These are phyloP conservation scores for Coffea eugenioides DNA, from an alignment of 257 asterid species.

Conservation along the genomic window DNA sequence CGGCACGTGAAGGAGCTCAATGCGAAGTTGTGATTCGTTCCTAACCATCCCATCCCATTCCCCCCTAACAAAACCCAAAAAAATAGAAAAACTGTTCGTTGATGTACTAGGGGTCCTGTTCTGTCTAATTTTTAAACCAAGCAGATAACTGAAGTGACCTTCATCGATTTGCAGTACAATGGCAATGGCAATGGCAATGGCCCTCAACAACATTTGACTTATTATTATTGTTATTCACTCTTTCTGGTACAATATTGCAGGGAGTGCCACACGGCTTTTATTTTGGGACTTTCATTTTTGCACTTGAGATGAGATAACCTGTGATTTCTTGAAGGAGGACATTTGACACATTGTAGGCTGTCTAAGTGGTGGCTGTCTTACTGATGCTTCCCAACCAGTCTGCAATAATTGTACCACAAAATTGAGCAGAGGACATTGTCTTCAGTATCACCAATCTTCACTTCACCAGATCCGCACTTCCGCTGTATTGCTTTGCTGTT, in stretches of 20 bases:
- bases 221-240: neutral
- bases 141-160: too few species aligned
- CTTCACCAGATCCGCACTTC: conserved; percentile 14
- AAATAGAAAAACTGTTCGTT: too few species aligned
- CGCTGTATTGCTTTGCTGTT: conserved; percentile 14
- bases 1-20: too few species aligned
- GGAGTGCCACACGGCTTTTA: neutral
- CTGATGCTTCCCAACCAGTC: conserved; percentile 10
- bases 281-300: neutral
- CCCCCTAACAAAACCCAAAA: too few species aligned
- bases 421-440: conserved; percentile 23
- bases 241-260: neutral
- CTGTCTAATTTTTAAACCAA: too few species aligned
- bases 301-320: neutral
- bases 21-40: too few species aligned
- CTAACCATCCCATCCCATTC: too few species aligned
- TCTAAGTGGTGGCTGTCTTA: conserved; percentile 18
- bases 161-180: neutral
- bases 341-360: neutral
- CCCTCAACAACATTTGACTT: too few species aligned
- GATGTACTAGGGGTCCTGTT: too few species aligned
- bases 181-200: too few species aligned
- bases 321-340: conserved; percentile 4
- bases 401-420: conserved; percentile 7
- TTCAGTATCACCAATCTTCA: conserved; percentile 21